Percentiles rank a stretch among this genome's conserved stretches.
These are phyloP conservation scores for Lactuca sativa DNA, from an alignment of 129 eudicot species.

Conservation along the genomic window DNA sequence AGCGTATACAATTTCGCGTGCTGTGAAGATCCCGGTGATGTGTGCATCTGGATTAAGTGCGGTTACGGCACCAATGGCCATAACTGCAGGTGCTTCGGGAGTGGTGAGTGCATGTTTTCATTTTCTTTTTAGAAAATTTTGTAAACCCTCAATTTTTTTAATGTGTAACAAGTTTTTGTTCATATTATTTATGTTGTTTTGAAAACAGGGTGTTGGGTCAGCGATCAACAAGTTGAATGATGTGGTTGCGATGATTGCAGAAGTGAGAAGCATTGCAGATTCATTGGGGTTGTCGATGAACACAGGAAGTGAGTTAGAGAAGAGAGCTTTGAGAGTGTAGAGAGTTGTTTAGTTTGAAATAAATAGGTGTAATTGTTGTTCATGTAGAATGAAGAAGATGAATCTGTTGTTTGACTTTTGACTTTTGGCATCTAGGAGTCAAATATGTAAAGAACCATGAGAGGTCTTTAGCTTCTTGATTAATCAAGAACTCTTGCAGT, in stretches of 20 bases:
- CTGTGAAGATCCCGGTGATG: slow-evolving; percentile 91
- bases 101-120: slow-evolving; percentile 51
- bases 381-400: slow-evolving; percentile 13
- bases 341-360: slow-evolving; percentile 20
- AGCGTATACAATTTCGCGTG: slow-evolving; percentile 89
- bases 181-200: neutral
- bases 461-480: too few species aligned
- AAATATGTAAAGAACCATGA: too few species aligned
- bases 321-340: slow-evolving; percentile 40
- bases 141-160: neutral
- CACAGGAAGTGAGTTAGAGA: slow-evolving; percentile 26
- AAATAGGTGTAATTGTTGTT: slow-evolving; percentile 20
- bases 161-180: neutral
- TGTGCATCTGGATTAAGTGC: slow-evolving; percentile 97
- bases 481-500: too few species aligned
- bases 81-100: slow-evolving; percentile 95
- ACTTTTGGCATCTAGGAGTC: neutral
- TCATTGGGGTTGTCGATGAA: slow-evolving; percentile 43
- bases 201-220: slow-evolving; percentile 82
- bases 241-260: slow-evolving; percentile 91
- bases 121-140: neutral
- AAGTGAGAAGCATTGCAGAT: slow-evolving; percentile 74
- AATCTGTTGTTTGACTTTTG: neutral
- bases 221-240: slow-evolving; percentile 92
- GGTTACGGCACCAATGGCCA: slow-evolving; percentile 96